A percentile compares a stretch with the other conserved stretches of the same genome.
phyloP scores from a whole-genome alignment of 371 early-diverging fungal genomes.

The Mucor plumbeus region DNA sequence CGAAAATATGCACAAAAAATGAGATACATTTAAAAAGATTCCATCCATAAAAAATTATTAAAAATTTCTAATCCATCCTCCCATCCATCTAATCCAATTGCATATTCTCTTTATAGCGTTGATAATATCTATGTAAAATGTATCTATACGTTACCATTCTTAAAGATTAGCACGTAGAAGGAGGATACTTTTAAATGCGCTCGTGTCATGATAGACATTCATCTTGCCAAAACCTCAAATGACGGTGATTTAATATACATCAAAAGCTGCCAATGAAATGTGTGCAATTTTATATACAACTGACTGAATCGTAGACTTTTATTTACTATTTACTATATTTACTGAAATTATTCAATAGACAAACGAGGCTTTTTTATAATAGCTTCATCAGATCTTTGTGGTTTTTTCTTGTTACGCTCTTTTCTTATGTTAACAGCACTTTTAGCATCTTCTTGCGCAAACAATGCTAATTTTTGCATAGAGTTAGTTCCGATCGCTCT shows the following conservation, averaged over 20 bases:
- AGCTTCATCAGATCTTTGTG: neutral
- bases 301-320: too few species aligned
- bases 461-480: neutral
- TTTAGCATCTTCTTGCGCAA: constrained; percentile 3
- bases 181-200: constrained; percentile 12
- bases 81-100: neutral
- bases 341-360: constrained; percentile 1
- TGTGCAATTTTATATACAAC: neutral
- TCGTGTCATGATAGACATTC: constrained; percentile 3
- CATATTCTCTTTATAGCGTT: neutral
- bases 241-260: neutral
- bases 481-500: neutral
- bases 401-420: neutral
- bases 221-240: neutral
- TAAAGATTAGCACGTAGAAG: constrained; percentile 26
- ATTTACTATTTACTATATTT: neutral
- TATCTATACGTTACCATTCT: constrained; percentile 17
- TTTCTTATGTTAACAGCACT: neutral
- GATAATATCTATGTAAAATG: neutral
- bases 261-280: neutral
- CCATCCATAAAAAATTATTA: neutral
- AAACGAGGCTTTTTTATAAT: neutral
- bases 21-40: neutral
- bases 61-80: constrained; percentile 1
- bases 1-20: neutral